Evolutionary conservation across 202 grass and related monocot genomes (phyloP).

Genomic region (Schoenoplectus tabernaemontani): DNA sequence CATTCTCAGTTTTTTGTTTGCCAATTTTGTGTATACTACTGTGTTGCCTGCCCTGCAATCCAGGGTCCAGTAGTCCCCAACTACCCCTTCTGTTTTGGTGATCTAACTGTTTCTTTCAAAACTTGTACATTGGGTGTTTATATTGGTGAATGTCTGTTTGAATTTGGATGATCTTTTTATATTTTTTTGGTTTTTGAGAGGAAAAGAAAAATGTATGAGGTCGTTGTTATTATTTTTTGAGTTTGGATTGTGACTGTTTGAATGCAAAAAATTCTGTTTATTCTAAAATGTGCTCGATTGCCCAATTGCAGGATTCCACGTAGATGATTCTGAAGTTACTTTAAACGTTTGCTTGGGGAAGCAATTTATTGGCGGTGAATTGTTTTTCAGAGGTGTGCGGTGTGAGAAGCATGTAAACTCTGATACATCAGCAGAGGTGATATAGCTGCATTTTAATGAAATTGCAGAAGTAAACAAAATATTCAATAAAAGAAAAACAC

Average conservation of each 20-base stretch:
- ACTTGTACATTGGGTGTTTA: background rate
- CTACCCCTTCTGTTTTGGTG: background rate
- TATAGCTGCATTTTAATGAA: background rate
- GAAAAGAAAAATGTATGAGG: background rate
- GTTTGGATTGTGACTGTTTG: no score
- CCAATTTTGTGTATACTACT: background rate
- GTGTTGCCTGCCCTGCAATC: background rate
- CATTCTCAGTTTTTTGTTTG: no score
- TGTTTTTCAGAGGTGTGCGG: constrained; percentile 85
- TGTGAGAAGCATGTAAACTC: constrained; percentile 99
- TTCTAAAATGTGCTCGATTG: constrained; percentile 21
- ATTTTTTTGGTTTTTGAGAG: constrained; percentile 13
- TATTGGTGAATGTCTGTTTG: background rate
- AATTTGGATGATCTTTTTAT: background rate
- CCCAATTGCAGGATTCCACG: constrained; percentile 71
- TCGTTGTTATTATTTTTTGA: background rate
- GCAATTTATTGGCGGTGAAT: constrained; percentile 92
- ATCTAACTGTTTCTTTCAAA: background rate
- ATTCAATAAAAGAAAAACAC: background rate
- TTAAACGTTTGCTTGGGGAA: constrained; percentile 96
- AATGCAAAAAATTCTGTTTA: no score
- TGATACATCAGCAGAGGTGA: constrained; percentile 71
- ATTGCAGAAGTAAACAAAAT: background rate
- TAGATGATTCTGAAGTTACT: constrained; percentile 97
- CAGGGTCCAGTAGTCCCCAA: background rate